Evolutionary conservation across 2,329 filamentous ascomycete species (phyloP).

Genomic region (Septoria linicola): DNA sequence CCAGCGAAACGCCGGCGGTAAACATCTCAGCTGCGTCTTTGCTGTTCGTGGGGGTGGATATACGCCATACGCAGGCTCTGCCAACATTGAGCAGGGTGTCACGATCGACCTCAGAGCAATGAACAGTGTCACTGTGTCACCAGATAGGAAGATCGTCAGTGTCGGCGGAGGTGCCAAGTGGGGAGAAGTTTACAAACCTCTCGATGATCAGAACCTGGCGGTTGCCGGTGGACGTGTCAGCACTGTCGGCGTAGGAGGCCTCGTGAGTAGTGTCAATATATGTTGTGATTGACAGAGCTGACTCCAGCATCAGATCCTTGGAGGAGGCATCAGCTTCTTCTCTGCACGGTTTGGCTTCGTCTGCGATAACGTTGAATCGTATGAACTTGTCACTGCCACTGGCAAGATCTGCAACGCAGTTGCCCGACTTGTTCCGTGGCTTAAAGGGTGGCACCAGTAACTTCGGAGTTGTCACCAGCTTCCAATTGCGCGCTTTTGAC

Average conservation of each 20-base stretch:
- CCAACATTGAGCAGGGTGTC: conserved; percentile 29
- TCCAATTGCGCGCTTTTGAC: conserved; percentile 25
- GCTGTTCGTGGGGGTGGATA: conserved; percentile 33
- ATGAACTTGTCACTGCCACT: conserved; percentile 29
- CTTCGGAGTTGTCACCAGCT: conserved; percentile 32
- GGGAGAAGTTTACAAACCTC: conserved; percentile 19
- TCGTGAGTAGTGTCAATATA: too few species aligned
- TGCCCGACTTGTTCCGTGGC: conserved; percentile 29
- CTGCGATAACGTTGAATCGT: conserved; percentile 32
- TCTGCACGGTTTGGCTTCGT: conserved; percentile 30
- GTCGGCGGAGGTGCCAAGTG: conserved; percentile 20
- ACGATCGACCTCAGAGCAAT: conserved; percentile 27
- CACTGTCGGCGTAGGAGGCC: conserved; percentile 32
- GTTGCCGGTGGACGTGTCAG: conserved; percentile 26
- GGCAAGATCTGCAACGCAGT: conserved; percentile 21
- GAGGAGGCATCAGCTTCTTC: conserved; percentile 35
- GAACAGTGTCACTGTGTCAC: conserved; percentile 20
- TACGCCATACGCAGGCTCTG: conserved; percentile 20
- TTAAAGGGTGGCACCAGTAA: conserved; percentile 29
- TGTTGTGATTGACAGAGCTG: too few species aligned
- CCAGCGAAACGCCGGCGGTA: not conserved
- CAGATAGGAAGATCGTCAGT: conserved; percentile 9
- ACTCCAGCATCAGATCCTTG: conserved; percentile 20
- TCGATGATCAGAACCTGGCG: conserved; percentile 15
- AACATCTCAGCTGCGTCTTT: conserved; percentile 24